Percentiles rank a stretch among this genome's conserved stretches.
Conservation (phyloP, 352 stramenopile species). For the Globisporangium viniferum region DNA sequence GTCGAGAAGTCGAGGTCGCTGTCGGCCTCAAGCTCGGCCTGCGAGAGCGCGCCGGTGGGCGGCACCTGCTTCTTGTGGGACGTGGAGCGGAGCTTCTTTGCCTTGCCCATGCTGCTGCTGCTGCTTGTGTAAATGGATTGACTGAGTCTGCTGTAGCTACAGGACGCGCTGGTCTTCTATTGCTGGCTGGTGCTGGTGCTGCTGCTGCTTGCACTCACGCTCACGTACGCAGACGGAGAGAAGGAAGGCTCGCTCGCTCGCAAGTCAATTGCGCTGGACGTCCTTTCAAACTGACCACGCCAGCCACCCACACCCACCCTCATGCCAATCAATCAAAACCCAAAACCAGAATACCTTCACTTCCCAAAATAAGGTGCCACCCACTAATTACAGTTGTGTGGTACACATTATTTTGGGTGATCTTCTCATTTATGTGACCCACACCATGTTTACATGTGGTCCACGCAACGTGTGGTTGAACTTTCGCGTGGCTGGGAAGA, state of each 20-base stretch:
- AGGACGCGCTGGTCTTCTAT: neutral
- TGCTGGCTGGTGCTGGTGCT: neutral
- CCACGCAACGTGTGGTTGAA: slow-evolving; percentile 9
- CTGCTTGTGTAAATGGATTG: neutral
- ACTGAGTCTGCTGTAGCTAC: neutral
- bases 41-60: slow-evolving; percentile 53
- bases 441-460: neutral
- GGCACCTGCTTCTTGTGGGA: slow-evolving; percentile 81
- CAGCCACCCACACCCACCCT: slow-evolving; percentile 4
- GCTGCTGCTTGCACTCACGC: neutral
- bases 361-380: neutral
- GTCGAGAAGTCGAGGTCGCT: slow-evolving; percentile 38
- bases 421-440: neutral
- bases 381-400: neutral
- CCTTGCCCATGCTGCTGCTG: slow-evolving; percentile 68
- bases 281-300: slow-evolving; percentile 8
- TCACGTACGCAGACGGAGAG: neutral
- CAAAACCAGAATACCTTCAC: neutral
- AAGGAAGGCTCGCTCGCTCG: neutral
- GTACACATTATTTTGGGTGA: neutral
- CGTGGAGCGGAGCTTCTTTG: slow-evolving; percentile 82
- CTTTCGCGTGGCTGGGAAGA: slow-evolving; percentile 9
- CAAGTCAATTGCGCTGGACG: neutral
- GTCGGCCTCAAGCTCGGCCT: slow-evolving; percentile 49
- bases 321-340: slow-evolving; percentile 9